Conservation (phyloP, 1,284 basidiomycete genomes). For the Xerocomus minutiporus region DNA sequence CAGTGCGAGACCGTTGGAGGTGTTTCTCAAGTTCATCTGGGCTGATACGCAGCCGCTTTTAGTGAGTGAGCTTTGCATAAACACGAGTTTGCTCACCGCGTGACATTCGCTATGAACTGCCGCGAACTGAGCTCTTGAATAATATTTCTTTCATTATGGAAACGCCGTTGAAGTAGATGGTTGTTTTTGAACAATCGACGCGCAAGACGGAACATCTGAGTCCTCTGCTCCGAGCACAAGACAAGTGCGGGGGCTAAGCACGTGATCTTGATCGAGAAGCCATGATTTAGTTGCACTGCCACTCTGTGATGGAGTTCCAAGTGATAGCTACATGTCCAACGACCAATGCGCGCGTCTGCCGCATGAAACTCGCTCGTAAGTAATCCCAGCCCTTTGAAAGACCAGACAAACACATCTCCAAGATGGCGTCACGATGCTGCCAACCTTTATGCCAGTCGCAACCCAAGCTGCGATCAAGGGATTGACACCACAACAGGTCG, state of each 20-base stretch:
- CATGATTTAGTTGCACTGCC: constrained; percentile 12
- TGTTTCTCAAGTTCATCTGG: constrained; percentile 27
- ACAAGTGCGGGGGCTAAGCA: constrained; percentile 1
- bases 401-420: constrained; percentile 7
- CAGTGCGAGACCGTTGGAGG: constrained; percentile 42
- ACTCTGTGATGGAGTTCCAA: constrained; percentile 64
- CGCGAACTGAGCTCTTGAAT: constrained; percentile 27
- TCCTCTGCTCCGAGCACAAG: not conserved
- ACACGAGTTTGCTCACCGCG: constrained; percentile 20
- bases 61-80: not conserved
- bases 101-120: constrained; percentile 31
- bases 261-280: not conserved
- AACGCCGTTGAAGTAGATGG: constrained; percentile 4
- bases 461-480: constrained; percentile 87
- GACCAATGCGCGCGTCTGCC: constrained; percentile 71
- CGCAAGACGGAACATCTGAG: constrained; percentile 21
- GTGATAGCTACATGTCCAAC: constrained; percentile 73
- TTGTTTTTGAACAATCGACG: constrained; percentile 1
- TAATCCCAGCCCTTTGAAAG: constrained; percentile 6
- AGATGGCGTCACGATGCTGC: constrained; percentile 78
- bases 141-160: constrained; percentile 20
- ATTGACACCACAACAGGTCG: constrained; percentile 77
- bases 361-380: constrained; percentile 69
- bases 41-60: constrained; percentile 12
- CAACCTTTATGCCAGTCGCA: constrained; percentile 88